Evolutionary conservation across 108 stramenopile genomes (phyloP).

Genomic region (Pseudonitzschia delicatissima): DNA sequence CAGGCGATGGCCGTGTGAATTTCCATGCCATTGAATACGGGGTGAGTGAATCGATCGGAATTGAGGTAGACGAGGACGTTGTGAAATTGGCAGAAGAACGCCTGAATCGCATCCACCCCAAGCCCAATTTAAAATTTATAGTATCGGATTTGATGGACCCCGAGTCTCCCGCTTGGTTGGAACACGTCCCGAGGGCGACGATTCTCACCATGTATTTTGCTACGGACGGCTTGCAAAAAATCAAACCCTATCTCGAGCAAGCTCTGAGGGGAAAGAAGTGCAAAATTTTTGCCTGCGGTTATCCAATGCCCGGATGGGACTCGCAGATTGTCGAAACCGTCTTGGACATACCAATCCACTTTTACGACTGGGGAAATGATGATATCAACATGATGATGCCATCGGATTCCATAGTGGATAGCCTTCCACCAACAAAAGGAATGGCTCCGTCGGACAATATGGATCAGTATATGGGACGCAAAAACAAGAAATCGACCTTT

Average conservation of each 20-base stretch:
- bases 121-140: constrained; percentile 61
- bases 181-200: constrained; percentile 47
- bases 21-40: constrained; percentile 61
- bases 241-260: constrained; percentile 63
- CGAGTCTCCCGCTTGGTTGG: constrained; percentile 15
- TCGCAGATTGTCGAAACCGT: constrained; percentile 64
- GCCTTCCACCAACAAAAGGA: constrained; percentile 11
- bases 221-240: constrained; percentile 51
- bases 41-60: constrained; percentile 55
- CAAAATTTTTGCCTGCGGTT: constrained; percentile 70
- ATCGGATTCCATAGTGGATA: constrained; percentile 17
- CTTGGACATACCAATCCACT: constrained; percentile 68
- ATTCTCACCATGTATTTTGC: constrained; percentile 87
- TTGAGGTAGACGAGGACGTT: constrained; percentile 78
- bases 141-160: constrained; percentile 60
- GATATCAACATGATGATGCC: constrained; percentile 22
- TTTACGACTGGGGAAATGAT: constrained; percentile 72
- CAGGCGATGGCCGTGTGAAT: constrained; percentile 84
- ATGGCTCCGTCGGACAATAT: constrained; percentile 13
- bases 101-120: constrained; percentile 37
- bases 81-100: constrained; percentile 49
- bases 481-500: constrained; percentile 29
- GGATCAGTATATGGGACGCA: constrained; percentile 35
- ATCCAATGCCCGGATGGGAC: constrained; percentile 79
- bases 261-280: constrained; percentile 42